Percentiles rank a stretch among this genome's conserved stretches.
phyloP scores from a whole-genome alignment of 2,329 filamentous ascomycete genomes.

The Colletotrichum gigasporum region DNA sequence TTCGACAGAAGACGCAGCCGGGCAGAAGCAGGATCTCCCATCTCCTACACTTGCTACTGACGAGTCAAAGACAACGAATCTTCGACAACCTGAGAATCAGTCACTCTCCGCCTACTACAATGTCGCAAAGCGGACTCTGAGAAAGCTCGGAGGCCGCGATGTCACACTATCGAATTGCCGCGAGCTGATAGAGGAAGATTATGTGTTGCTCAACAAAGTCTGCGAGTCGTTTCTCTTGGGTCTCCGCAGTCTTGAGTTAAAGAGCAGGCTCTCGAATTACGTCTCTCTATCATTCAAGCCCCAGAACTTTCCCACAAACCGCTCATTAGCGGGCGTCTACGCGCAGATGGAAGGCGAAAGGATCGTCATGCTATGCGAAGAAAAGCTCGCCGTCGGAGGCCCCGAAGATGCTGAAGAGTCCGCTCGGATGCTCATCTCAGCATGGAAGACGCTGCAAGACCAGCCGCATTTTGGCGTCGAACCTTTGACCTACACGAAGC shows the following conservation, averaged over 20 bases:
- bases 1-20: background rate
- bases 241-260: constrained; percentile 57
- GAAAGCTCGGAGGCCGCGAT: constrained; percentile 60
- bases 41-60: background rate
- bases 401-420: constrained; percentile 46
- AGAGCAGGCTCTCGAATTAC: constrained; percentile 53
- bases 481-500: constrained; percentile 60
- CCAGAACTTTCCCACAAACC: constrained; percentile 42
- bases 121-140: constrained; percentile 58
- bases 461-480: constrained; percentile 53
- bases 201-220: constrained; percentile 59
- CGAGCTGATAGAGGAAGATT: constrained; percentile 55
- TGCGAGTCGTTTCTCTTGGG: constrained; percentile 64
- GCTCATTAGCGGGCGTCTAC: constrained; percentile 63
- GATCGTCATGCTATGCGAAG: constrained; percentile 58
- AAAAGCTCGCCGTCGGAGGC: constrained; percentile 45
- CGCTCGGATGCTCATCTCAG: constrained; percentile 46
- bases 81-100: constrained; percentile 54
- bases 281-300: constrained; percentile 55
- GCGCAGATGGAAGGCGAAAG: constrained; percentile 66
- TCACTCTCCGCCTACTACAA: constrained; percentile 57
- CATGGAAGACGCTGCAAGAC: constrained; percentile 57
- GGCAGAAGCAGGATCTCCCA: background rate
- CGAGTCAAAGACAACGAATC: constrained; percentile 28
- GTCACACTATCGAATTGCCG: constrained; percentile 56